Evolutionary conservation across 768 basidiomycete species (phyloP).

Genomic region (Imleria badia): DNA sequence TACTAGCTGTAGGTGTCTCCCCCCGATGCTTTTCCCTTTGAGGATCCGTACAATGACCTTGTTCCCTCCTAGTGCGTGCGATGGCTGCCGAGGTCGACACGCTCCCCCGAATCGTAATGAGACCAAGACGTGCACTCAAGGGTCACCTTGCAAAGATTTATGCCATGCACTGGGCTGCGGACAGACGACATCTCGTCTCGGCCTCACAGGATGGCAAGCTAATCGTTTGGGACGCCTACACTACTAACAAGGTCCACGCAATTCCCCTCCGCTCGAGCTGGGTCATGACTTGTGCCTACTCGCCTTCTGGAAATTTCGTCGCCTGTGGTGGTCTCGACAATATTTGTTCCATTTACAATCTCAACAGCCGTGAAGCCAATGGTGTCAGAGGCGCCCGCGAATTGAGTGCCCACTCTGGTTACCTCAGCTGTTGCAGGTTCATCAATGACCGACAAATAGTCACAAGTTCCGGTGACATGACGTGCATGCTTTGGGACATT

Average conservation of each 20-base stretch:
- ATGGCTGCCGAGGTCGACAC: conserved; percentile 98
- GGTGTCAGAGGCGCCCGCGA: conserved; percentile 91
- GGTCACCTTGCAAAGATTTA: conserved; percentile 99
- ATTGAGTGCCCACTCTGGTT: conserved; percentile 95
- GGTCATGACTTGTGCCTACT: conserved; percentile 99
- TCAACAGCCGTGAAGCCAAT: conserved; percentile 71
- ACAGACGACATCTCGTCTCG: conserved; percentile 96
- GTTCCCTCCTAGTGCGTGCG: conserved; percentile 70
- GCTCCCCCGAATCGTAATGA: conserved; percentile 95
- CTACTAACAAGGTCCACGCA: conserved; percentile 99
- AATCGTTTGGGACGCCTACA: conserved; percentile 99
- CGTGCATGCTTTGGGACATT: conserved; percentile 99
- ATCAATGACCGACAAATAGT: conserved; percentile 99
- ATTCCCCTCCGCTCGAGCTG: conserved; percentile 97
- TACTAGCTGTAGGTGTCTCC: conserved; percentile 77
- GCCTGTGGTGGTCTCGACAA: conserved; percentile 99
- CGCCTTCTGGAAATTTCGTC: conserved; percentile 95
- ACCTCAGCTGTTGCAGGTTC: conserved; percentile 97
- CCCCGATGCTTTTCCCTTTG: background rate
- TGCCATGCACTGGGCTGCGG: conserved; percentile 99
- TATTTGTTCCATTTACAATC: conserved; percentile 97
- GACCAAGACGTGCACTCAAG: conserved; percentile 89
- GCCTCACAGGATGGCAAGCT: conserved; percentile 99
- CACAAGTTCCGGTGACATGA: conserved; percentile 98
- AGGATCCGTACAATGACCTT: conserved; percentile 16